phyloP scores from a whole-genome alignment of 225 moss, liverwort and hornwort species.

The Ulota crispa region DNA sequence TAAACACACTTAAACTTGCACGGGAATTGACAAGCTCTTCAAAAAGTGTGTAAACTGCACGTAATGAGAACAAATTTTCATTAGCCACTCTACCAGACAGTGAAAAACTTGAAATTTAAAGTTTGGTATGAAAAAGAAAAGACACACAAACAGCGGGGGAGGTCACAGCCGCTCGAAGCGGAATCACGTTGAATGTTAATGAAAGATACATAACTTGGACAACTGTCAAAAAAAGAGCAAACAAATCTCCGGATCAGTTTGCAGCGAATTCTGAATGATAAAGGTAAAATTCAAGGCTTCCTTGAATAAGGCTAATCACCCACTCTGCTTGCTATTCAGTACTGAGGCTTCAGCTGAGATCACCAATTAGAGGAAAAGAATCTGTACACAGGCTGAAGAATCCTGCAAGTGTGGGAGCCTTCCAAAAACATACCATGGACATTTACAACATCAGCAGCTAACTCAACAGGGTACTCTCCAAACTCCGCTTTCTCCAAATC shows the following conservation, averaged over 20 bases:
- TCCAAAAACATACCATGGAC: neutral
- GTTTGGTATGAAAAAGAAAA: too few species aligned
- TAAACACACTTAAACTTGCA: too few species aligned
- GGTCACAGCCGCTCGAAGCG: neutral
- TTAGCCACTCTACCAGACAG: too few species aligned
- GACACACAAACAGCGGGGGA: neutral
- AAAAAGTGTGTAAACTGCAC: too few species aligned
- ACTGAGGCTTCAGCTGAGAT: neutral
- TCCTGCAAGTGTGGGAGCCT: constrained; percentile 9
- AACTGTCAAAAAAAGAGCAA: neutral
- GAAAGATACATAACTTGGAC: neutral
- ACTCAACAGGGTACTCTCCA: neutral
- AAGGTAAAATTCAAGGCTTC: constrained; percentile 22
- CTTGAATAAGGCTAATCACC: constrained; percentile 26
- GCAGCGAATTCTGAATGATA: neutral
- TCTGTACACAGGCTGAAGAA: constrained; percentile 34
- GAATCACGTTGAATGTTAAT: neutral
- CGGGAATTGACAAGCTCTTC: too few species aligned
- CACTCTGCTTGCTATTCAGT: neutral
- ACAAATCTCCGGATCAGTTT: constrained; percentile 4
- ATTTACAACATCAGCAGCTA: neutral
- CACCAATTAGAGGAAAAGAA: constrained; percentile 1
- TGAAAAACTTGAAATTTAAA: too few species aligned
- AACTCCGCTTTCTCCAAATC: neutral
- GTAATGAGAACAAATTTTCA: too few species aligned